phyloP scores from a whole-genome alignment of 192 early-diverging fungal species.

The Backusella australiensis region DNA sequence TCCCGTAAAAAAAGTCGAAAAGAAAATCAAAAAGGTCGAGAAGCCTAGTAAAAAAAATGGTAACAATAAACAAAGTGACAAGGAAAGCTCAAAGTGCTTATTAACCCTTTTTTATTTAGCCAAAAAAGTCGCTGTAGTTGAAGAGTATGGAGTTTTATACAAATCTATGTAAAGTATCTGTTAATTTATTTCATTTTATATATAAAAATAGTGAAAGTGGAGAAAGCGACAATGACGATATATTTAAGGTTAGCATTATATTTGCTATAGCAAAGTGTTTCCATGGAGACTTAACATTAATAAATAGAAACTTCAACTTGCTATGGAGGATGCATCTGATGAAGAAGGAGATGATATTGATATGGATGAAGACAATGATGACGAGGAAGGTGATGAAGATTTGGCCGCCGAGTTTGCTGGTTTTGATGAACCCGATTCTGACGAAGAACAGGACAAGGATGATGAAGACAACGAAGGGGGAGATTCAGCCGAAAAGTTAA shows the following conservation, averaged over 20 bases:
- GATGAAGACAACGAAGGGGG: constrained; percentile 47
- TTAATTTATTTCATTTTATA: neutral
- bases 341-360: constrained; percentile 37
- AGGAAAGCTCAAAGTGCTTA: neutral
- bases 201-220: neutral
- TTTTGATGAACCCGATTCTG: constrained; percentile 40
- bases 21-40: neutral
- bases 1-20: neutral
- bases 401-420: constrained; percentile 48
- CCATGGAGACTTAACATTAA: neutral
- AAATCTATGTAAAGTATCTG: neutral
- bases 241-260: neutral
- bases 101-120: neutral
- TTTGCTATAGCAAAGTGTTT: neutral
- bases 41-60: neutral
- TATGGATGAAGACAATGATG: constrained; percentile 51
- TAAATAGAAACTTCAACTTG: neutral
- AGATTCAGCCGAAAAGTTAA: constrained; percentile 49
- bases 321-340: neutral
- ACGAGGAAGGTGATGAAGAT: constrained; percentile 53
- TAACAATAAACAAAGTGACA: neutral
- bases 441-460: constrained; percentile 46
- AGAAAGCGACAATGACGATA: neutral
- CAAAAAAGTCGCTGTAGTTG: neutral
- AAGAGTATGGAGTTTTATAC: neutral